These are phyloP conservation scores for Phialophora verrucosa DNA, from an alignment of 2,329 filamentous ascomycete genomes.

Conservation along the genomic window DNA sequence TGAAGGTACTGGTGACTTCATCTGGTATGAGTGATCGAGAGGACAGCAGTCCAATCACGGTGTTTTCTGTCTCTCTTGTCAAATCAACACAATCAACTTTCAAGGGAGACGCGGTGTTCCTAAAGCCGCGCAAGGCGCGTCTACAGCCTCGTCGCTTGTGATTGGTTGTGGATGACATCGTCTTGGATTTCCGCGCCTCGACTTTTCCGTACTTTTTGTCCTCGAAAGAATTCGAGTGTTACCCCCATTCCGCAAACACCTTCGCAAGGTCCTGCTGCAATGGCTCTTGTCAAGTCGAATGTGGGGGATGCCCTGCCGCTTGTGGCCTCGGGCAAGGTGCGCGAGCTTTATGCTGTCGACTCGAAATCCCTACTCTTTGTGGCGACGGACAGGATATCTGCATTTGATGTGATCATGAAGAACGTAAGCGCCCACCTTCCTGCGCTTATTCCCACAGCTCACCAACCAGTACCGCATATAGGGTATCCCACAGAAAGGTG, in stretches of 20 bases:
- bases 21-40: background rate
- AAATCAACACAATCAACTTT: background rate
- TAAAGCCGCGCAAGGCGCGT: background rate
- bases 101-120: background rate
- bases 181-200: background rate
- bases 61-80: background rate
- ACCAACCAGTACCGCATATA: slow-evolving; percentile 47
- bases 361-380: slow-evolving; percentile 77
- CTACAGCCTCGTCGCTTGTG: background rate
- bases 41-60: background rate
- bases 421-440: slow-evolving; percentile 62
- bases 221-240: background rate
- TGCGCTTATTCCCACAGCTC: slow-evolving; percentile 47
- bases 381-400: slow-evolving; percentile 88
- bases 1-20: background rate
- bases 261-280: slow-evolving; percentile 11
- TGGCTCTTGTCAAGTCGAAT: slow-evolving; percentile 45
- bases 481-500: slow-evolving; percentile 72
- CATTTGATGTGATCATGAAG: slow-evolving; percentile 88
- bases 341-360: slow-evolving; percentile 78
- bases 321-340: slow-evolving; percentile 73
- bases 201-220: background rate
- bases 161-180: background rate
- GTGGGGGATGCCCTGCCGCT: slow-evolving; percentile 54
- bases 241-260: background rate